These are phyloP conservation scores for Suillus cothurnatus DNA, from an alignment of 768 basidiomycete species.

Conservation along the genomic window DNA sequence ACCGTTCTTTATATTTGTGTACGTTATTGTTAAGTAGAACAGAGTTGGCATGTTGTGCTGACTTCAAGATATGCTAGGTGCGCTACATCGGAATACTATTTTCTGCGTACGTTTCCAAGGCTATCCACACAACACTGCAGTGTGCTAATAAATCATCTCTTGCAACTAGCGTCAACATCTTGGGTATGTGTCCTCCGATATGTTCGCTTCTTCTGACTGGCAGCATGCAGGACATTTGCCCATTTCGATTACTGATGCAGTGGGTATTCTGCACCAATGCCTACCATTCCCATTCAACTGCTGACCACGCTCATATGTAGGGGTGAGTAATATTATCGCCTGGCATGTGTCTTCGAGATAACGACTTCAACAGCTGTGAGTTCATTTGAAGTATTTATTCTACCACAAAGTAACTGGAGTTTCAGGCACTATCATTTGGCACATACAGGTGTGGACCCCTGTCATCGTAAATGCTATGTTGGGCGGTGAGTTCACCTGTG, in stretches of 20 bases:
- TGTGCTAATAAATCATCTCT: background rate
- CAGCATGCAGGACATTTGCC: background rate
- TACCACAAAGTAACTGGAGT: background rate
- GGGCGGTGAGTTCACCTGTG: background rate
- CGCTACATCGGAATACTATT: background rate
- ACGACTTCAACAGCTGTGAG: background rate
- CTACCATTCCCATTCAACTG: background rate
- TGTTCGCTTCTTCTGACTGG: background rate
- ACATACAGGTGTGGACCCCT: background rate
- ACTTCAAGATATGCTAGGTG: background rate
- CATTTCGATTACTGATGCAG: background rate
- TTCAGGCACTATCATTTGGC: background rate
- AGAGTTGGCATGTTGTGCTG: background rate
- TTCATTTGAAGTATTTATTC: background rate
- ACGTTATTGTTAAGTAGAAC: background rate
- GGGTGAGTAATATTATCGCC: background rate
- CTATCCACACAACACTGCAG: background rate
- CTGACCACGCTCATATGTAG: background rate
- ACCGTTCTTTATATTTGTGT: background rate
- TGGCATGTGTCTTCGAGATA: background rate
- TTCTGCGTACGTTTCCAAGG: background rate
- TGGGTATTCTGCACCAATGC: background rate
- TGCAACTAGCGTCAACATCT: background rate
- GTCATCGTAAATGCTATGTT: background rate
- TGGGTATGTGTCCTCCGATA: background rate